Base-by-base conservation (phyloP, 306 rosid species). In the Cucurbita maxima region DNA sequence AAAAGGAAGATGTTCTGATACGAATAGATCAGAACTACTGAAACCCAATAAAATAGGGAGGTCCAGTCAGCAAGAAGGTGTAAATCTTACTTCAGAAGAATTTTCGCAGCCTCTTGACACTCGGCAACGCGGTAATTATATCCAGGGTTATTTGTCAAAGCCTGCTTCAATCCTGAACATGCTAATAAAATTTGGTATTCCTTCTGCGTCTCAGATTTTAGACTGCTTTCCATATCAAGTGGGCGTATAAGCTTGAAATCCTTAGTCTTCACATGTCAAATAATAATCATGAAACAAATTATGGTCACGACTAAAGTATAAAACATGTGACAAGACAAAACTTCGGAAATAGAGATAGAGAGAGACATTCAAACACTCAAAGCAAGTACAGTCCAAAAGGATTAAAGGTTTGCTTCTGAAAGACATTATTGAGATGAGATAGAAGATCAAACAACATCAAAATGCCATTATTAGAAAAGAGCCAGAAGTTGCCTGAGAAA, bases 91-190 rank as follows among this genome's bases (percentile, higher is more conserved):
- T 77, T 69, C 48, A 91, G 82, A 80, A 94, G 89, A 83, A 91
- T 38, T 69, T 73, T 83, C 5, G 98, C 97, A 44, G 96, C 97
- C 76, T 91, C 95, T 80, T 57, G 96, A 82, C 98, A 94, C 82
- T 94, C 98, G 30, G 80, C 47, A 81, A 94, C 98, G 53, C 98
- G 92, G 77, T 50, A 75, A 76, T 94, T 94, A 85, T 90, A 94
- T 76, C 98, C 98, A 77, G 95, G 88, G 84, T 83, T 85, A 70
- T 20, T 76, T 47, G 93, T 85, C 83, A 94, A 85, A 83, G 94
- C 87, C 7, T 91, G 89, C 87, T 85, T 94, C 85, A 94, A 78
- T 59, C 98, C 98, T 53, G 98, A 94, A 81, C 89, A 90, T 59
- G 96, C 98, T 85, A 94, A 76, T 79, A 94, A 75, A 83, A 89